Conservation (phyloP, 768 basidiomycete species). For the Termitomyces sp. region DNA sequence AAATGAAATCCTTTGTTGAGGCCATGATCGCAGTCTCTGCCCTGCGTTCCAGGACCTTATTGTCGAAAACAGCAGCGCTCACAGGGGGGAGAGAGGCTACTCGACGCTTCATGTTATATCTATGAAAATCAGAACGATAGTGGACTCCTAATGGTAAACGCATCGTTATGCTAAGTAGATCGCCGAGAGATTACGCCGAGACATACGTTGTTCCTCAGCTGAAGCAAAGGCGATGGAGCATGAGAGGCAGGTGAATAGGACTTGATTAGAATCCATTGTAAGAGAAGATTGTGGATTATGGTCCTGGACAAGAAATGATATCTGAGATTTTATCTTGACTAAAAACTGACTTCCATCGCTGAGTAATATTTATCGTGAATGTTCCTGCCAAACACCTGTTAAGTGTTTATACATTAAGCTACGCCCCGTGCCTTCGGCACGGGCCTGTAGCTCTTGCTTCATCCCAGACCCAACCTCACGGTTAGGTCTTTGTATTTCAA, state of each 20-base stretch:
- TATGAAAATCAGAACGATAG: constrained; percentile 92
- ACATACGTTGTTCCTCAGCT: constrained; percentile 80
- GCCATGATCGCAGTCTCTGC: constrained; percentile 71
- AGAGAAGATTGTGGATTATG: neutral
- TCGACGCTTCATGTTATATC: constrained; percentile 97
- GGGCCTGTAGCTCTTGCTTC: too few species aligned
- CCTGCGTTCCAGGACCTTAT: constrained; percentile 81
- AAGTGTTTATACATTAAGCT: too few species aligned
- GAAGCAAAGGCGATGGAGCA: constrained; percentile 85
- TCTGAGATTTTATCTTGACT: neutral
- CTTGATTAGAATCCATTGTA: constrained; percentile 31
- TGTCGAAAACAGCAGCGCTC: constrained; percentile 71
- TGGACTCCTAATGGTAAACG: constrained; percentile 57
- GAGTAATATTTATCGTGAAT: constrained; percentile 7
- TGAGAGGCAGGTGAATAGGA: constrained; percentile 83
- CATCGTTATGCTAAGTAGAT: constrained; percentile 5
- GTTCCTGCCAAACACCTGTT: constrained; percentile 4
- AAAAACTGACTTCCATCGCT: neutral
- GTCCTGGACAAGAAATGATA: neutral
- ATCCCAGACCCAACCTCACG: too few species aligned
- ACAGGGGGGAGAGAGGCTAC: constrained; percentile 90
- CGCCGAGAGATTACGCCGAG: neutral
- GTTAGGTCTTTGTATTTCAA: too few species aligned
- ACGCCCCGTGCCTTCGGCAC: too few species aligned
- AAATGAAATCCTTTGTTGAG: constrained; percentile 57